Conservation (phyloP, 75 land plant species). For the Gnetum montanum region DNA sequence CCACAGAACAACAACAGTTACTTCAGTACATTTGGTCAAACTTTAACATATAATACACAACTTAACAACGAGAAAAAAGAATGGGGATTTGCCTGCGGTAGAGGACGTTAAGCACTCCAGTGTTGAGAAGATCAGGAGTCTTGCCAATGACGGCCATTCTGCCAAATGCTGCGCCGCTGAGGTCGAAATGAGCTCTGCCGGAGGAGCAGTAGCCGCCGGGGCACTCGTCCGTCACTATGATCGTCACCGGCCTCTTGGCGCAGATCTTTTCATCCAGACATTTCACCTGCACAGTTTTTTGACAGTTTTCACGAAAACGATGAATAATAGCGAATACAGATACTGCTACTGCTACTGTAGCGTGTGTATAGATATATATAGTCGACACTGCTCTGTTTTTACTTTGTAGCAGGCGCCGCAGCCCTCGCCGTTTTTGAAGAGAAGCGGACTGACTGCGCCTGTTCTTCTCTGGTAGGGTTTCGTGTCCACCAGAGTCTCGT, state of each 20-base stretch:
- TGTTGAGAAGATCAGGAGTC: slow-evolving; percentile 34
- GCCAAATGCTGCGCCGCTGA: slow-evolving; percentile 82
- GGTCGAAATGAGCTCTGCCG: slow-evolving; percentile 68
- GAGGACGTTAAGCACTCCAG: slow-evolving; percentile 38
- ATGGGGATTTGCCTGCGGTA: not conserved
- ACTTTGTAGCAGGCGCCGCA: slow-evolving; percentile 82
- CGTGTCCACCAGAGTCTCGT: slow-evolving; percentile 60
- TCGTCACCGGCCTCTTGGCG: slow-evolving; percentile 45
- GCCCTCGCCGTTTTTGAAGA: slow-evolving; percentile 65
- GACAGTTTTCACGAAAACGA: not conserved
- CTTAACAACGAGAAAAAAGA: not conserved
- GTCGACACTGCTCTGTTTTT: not conserved
- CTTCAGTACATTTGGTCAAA: not conserved
- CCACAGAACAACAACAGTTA: no score
- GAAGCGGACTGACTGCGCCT: slow-evolving; percentile 77
- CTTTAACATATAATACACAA: not conserved
- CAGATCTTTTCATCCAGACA: slow-evolving; percentile 48
- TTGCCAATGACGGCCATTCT: slow-evolving; percentile 61
- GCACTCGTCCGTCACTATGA: slow-evolving; percentile 82
- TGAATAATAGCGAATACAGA: not conserved
- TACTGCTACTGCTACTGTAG: not conserved
- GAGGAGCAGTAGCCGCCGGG: slow-evolving; percentile 78
- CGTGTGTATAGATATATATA: not conserved
- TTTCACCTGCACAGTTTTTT: slow-evolving; percentile 36
- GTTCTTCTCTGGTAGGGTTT: slow-evolving; percentile 49